phyloP scores from a whole-genome alignment of 2,329 filamentous ascomycete species.

The Chrysoporthe puriensis region DNA sequence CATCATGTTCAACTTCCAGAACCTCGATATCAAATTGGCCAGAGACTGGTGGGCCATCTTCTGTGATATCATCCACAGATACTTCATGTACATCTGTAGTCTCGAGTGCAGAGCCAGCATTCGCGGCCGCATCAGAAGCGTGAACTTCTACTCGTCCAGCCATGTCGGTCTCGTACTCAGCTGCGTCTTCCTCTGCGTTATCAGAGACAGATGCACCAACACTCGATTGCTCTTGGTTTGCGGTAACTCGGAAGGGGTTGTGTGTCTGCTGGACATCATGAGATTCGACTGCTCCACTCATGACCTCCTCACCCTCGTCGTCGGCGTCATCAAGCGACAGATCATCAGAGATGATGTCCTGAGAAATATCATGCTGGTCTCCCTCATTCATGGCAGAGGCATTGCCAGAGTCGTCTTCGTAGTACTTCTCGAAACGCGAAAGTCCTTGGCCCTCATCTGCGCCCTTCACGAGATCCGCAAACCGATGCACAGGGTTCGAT shows the following conservation, averaged over 20 bases:
- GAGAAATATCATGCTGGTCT: slow-evolving; percentile 17
- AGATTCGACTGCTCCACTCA: neutral
- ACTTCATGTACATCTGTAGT: slow-evolving; percentile 1
- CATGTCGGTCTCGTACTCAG: neutral
- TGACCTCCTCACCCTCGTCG: slow-evolving; percentile 4
- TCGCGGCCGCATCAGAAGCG: neutral
- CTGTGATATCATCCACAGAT: neutral
- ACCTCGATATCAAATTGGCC: slow-evolving; percentile 5
- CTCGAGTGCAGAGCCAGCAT: neutral
- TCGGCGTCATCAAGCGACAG: slow-evolving; percentile 7
- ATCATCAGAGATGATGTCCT: slow-evolving; percentile 15
- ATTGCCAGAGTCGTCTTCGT: slow-evolving; percentile 20
- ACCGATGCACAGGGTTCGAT: slow-evolving; percentile 23
- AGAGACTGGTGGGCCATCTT: neutral
- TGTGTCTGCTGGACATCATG: slow-evolving; percentile 12
- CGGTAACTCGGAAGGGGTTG: slow-evolving; percentile 19
- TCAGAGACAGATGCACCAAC: neutral
- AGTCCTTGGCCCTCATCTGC: slow-evolving; percentile 24
- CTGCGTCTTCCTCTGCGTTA: neutral
- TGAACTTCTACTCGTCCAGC: neutral
- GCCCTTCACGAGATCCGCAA: slow-evolving; percentile 22
- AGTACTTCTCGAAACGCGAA: slow-evolving; percentile 24
- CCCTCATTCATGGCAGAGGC: slow-evolving; percentile 24
- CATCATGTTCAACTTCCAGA: neutral
- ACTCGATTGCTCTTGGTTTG: slow-evolving; percentile 17